Evolutionary conservation across 1,139 yeast species (phyloP).

Genomic region (Saccharomyces hybrid): DNA sequence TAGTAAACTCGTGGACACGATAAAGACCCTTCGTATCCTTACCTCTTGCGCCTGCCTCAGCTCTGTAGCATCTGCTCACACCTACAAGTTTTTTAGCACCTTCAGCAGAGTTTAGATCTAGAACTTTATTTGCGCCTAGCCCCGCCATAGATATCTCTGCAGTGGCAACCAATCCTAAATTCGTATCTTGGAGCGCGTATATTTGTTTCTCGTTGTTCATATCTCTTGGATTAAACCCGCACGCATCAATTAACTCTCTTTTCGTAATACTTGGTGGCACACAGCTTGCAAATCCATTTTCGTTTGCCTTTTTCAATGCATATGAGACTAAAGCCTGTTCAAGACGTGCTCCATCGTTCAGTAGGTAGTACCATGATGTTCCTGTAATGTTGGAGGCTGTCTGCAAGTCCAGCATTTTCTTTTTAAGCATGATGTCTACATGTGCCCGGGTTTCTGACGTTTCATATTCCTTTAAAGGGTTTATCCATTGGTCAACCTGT

Average conservation of each 20-base stretch:
- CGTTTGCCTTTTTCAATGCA: slow-evolving; percentile 59
- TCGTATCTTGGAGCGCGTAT: slow-evolving; percentile 47
- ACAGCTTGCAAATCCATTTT: slow-evolving; percentile 59
- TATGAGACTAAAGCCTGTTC: slow-evolving; percentile 87
- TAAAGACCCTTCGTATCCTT: slow-evolving; percentile 86
- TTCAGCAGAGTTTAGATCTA: slow-evolving; percentile 25
- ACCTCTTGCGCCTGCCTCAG: slow-evolving; percentile 97
- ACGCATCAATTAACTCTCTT: slow-evolving; percentile 69
- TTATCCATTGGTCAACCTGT: slow-evolving; percentile 44
- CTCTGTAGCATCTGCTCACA: slow-evolving; percentile 78
- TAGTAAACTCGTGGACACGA: slow-evolving; percentile 95
- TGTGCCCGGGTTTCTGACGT: slow-evolving; percentile 46
- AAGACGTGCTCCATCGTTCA: slow-evolving; percentile 79
- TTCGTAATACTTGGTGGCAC: slow-evolving; percentile 84
- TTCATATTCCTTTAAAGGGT: slow-evolving; percentile 32
- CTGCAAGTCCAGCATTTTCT: slow-evolving; percentile 52
- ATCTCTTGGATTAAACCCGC: slow-evolving; percentile 95
- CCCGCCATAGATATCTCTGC: slow-evolving; percentile 96
- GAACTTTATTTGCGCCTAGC: slow-evolving; percentile 40
- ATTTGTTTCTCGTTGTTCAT: slow-evolving; percentile 81
- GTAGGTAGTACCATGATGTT: slow-evolving; percentile 77
- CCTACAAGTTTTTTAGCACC: slow-evolving; percentile 57
- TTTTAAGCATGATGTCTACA: slow-evolving; percentile 40
- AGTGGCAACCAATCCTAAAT: slow-evolving; percentile 77
- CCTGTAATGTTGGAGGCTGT: slow-evolving; percentile 76